Percentiles rank a stretch among this genome's conserved stretches.
Evolutionary conservation across 257 asterid genomes (phyloP).

Genomic region (Capsicum baccatum): DNA sequence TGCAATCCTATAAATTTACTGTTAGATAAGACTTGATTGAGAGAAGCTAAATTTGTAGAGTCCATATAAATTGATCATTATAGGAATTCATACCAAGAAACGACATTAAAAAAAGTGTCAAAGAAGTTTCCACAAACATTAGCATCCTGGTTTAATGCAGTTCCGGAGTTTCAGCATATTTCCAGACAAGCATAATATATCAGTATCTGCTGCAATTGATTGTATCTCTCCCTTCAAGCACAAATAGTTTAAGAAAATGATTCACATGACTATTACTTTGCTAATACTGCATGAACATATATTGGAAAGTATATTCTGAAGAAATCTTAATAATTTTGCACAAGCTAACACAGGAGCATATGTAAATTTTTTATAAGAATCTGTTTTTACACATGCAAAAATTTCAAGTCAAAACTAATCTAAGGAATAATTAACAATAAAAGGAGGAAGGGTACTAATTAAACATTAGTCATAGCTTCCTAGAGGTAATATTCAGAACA

Average conservation of each 20-base stretch:
- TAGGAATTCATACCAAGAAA: background rate
- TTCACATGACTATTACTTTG: background rate
- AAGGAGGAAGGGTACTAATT: too few relatives aligned
- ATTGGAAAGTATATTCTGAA: background rate
- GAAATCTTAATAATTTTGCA: background rate
- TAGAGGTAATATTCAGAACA: too few relatives aligned
- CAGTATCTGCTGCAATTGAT: background rate
- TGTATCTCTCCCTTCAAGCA: background rate
- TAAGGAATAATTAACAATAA: too few relatives aligned
- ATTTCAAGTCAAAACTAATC: too few relatives aligned
- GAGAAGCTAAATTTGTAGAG: slow-evolving; percentile 20
- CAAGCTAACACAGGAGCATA: background rate
- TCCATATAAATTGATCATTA: slow-evolving; percentile 11
- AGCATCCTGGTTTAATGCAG: too few relatives aligned
- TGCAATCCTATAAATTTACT: too few relatives aligned
- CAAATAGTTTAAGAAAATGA: background rate
- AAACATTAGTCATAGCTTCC: too few relatives aligned
- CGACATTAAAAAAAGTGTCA: background rate
- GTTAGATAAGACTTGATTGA: too few relatives aligned
- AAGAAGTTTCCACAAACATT: too few relatives aligned
- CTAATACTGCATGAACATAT: background rate
- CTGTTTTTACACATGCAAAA: too few relatives aligned
- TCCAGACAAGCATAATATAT: background rate
- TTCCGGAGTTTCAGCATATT: background rate
- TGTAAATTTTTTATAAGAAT: background rate